A percentile compares a stretch with the other conserved stretches of the same genome.
These are phyloP conservation scores for Coemansia reversa DNA, from an alignment of 192 early-diverging fungal species.

Conservation along the genomic window DNA sequence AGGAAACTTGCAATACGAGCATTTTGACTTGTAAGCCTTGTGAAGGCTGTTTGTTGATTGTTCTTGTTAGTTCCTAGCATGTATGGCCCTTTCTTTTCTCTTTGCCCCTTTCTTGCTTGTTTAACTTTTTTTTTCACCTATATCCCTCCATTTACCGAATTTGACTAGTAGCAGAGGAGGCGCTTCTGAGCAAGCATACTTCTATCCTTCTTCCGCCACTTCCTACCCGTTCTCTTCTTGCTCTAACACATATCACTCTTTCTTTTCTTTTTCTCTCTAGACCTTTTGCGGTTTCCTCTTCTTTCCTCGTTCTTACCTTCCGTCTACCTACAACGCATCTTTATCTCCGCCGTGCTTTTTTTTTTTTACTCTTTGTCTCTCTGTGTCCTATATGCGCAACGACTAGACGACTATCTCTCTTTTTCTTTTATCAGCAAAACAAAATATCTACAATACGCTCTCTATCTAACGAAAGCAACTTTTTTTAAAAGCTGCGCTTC, in stretches of 20 bases:
- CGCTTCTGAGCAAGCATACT: neutral
- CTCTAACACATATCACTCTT: slow-evolving; percentile 1
- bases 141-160: slow-evolving; percentile 2
- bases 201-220: slow-evolving; percentile 1
- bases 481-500: neutral
- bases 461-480: neutral
- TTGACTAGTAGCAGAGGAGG: neutral
- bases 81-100: neutral
- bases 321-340: neutral
- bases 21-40: neutral
- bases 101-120: neutral
- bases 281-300: neutral
- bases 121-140: neutral
- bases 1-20: neutral
- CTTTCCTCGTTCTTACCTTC: neutral
- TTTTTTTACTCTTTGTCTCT: neutral
- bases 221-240: slow-evolving; percentile 7
- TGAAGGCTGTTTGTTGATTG: neutral
- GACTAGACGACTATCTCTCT: neutral
- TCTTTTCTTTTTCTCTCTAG: neutral
- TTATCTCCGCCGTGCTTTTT: neutral
- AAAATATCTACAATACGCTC: neutral
- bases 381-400: slow-evolving; percentile 1
- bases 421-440: neutral
- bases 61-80: neutral